phyloP scores from a whole-genome alignment of 148 eudicot genomes.

The Oxyria digyna region DNA sequence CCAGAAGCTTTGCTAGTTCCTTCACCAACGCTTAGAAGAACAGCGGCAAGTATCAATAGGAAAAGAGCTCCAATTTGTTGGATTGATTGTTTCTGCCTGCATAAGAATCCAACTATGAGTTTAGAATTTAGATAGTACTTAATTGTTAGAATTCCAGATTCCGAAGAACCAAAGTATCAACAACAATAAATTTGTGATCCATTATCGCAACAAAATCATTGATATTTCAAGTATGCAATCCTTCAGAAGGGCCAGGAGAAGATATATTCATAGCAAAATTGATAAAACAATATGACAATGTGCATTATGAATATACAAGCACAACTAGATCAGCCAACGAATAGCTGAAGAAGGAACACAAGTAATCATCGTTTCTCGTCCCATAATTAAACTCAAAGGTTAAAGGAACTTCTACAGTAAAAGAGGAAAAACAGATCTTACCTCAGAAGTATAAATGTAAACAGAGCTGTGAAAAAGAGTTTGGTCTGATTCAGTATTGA shows the following conservation, averaged over 20 bases:
- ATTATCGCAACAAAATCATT: too few species aligned
- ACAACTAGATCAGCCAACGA: not conserved
- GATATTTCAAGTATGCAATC: not conserved
- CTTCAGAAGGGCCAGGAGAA: too few species aligned
- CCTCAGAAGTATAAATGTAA: slow-evolving; percentile 76
- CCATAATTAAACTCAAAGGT: not conserved
- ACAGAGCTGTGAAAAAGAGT: slow-evolving; percentile 80
- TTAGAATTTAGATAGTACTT: not conserved
- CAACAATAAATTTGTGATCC: too few species aligned
- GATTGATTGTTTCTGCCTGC: slow-evolving; percentile 86
- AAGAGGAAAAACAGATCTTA: slow-evolving; percentile 15
- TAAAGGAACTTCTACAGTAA: not conserved
- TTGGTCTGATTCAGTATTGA: slow-evolving; percentile 96
- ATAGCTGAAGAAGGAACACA: not conserved
- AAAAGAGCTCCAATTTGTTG: slow-evolving; percentile 96
- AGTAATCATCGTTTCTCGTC: not conserved
- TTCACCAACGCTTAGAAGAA: slow-evolving; percentile 87
- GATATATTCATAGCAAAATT: too few species aligned
- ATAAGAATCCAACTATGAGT: slow-evolving; percentile 10
- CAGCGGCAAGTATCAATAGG: slow-evolving; percentile 78
- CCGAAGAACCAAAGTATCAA: slow-evolving; percentile 2
- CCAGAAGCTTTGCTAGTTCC: slow-evolving; percentile 75
- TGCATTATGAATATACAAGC: not conserved
- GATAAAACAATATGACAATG: not conserved
- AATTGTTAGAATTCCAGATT: not conserved